Evolutionary conservation across 371 early-diverging fungal genomes (phyloP), one percentile per base, ranked within the genome.

Genomic region (Smittium culicis): DNA sequence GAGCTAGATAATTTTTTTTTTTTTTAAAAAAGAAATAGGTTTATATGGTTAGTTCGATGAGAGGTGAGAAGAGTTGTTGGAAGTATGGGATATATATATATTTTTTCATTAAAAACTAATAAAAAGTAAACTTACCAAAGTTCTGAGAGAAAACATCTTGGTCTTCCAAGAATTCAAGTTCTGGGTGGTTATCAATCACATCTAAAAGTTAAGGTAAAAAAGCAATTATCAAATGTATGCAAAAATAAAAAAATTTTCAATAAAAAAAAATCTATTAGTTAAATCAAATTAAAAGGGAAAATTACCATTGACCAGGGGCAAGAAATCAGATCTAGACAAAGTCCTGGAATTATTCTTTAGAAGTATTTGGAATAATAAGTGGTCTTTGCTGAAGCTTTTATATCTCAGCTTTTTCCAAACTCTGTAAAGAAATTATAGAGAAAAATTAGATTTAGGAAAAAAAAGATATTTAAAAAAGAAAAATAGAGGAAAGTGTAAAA

Each of bases 91-190:
- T n/a, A n/a, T n/a, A n/a, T n/a, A n/a, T n/a, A n/a, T n/a, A n/a
- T n/a, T n/a, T n/a, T n/a, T n/a, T n/a, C n/a, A n/a, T n/a, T n/a
- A n/a, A n/a, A n/a, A n/a, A n/a, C n/a, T n/a, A n/a, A n/a, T n/a
- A n/a, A n/a, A n/a, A n/a, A n/a, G n/a, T 59, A 11, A 11, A 59
- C 67, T 86, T 85, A 16, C 79, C 80, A 75, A 92, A 94, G 32
- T 89, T 82, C 66, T 85, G 85, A 72, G 90, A 87, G 77, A 93
- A 93, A 58, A 89, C 82, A 17, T 82, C 76, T 74, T 91, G 85
- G 35, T 83, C 79, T 3, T 82, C 74, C 57, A 94, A 73, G 71
- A 92, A 93, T 70, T 85, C 86, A n/a, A 94, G 80, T 30, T 89
- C 93, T 25, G 88, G 89, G 72, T 94, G 93, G 70, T 88, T 82